A percentile compares a stretch with the other conserved stretches of the same genome.
phyloP scores from a whole-genome alignment of 768 basidiomycete species.

The Megacollybia marginata region DNA sequence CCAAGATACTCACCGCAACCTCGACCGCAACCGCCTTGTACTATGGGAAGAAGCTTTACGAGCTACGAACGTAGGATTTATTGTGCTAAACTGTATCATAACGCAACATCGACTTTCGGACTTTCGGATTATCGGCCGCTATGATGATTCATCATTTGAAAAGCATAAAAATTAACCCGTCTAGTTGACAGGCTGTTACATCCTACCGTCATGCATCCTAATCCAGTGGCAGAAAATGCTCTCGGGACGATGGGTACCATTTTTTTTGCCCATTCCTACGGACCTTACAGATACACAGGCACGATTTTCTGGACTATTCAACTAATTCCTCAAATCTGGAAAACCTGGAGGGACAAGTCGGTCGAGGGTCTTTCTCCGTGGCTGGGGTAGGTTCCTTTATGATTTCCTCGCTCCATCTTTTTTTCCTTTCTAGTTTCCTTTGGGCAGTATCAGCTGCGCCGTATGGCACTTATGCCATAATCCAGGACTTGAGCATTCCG shows the following conservation, averaged over 20 bases:
- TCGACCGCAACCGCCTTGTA: constrained; percentile 56
- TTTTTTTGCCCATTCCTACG: neutral
- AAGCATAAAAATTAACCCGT: no score
- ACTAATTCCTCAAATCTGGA: constrained; percentile 66
- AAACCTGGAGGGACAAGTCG: constrained; percentile 60
- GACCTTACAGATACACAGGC: constrained; percentile 26
- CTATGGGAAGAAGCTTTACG: constrained; percentile 40
- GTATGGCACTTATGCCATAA: constrained; percentile 61
- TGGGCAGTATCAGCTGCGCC: constrained; percentile 58
- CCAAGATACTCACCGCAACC: constrained; percentile 52
- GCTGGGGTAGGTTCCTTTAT: constrained; percentile 45
- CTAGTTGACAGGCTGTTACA: no score
- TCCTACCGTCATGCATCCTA: constrained; percentile 30
- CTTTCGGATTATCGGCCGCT: no score
- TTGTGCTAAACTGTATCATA: no score
- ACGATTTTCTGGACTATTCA: constrained; percentile 63
- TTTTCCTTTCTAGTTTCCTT: constrained; percentile 30
- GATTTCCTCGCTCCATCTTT: neutral
- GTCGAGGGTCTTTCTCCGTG: constrained; percentile 62
- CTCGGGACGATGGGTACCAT: constrained; percentile 58
- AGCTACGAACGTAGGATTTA: neutral
- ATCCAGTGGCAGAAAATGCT: constrained; percentile 54
- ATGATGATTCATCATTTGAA: no score
- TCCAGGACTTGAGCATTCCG: constrained; percentile 63
- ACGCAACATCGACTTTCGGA: no score